Evolutionary conservation across 768 basidiomycete genomes (phyloP).

Genomic region (Agrocybe pediades): DNA sequence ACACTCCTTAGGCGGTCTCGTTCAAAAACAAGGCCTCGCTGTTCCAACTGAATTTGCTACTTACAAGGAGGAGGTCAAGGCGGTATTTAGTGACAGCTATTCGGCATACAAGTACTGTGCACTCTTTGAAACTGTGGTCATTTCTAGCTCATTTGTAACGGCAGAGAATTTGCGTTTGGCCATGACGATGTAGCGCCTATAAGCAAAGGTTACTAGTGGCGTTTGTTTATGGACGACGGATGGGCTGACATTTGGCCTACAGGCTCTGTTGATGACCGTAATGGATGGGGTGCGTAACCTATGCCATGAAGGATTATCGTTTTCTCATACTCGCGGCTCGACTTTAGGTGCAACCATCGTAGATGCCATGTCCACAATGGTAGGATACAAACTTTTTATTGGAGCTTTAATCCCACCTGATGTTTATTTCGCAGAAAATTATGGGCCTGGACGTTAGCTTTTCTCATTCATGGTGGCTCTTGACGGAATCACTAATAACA

Average conservation of each 20-base stretch:
- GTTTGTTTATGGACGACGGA: background rate
- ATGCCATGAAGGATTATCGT: background rate
- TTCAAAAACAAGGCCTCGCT: conserved; percentile 45
- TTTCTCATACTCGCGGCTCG: conserved; percentile 12
- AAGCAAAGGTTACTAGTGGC: conserved; percentile 31
- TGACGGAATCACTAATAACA: background rate
- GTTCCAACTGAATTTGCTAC: conserved; percentile 41
- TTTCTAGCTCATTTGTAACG: background rate
- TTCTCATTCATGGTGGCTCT: background rate
- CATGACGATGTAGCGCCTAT: conserved; percentile 63
- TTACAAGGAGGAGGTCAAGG: conserved; percentile 42
- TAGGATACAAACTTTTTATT: conserved; percentile 22
- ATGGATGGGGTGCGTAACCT: conserved; percentile 42
- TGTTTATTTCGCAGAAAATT: conserved; percentile 39
- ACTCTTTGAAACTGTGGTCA: background rate
- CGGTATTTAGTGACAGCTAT: conserved; percentile 56
- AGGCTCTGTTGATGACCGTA: conserved; percentile 38
- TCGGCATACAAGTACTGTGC: conserved; percentile 54
- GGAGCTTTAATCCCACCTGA: background rate
- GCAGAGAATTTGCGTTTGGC: conserved; percentile 56
- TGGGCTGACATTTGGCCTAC: background rate
- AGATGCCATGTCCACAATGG: conserved; percentile 65
- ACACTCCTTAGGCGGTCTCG: conserved; percentile 31
- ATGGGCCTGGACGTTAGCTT: conserved; percentile 55
- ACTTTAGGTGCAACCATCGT: conserved; percentile 60